Evolutionary conservation across 345 rosid genomes (phyloP).

Genomic region (Euphorbia lathyris): DNA sequence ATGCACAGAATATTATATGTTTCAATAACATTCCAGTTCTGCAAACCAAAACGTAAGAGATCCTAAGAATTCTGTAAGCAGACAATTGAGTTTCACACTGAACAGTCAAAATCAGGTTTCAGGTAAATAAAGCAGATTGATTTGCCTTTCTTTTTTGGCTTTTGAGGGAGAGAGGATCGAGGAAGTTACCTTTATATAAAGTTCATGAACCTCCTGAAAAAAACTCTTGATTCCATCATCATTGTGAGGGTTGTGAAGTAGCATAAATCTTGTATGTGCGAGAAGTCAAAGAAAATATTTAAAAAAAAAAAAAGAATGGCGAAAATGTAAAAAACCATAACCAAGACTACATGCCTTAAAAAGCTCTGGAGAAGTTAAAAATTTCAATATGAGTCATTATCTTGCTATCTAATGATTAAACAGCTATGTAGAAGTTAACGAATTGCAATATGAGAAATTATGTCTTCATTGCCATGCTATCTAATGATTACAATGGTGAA

Average conservation of each 20-base stretch:
- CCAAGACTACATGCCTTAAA: neutral
- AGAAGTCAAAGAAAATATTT: constrained; percentile 44
- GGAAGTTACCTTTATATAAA: constrained; percentile 55
- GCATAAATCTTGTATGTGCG: constrained; percentile 85
- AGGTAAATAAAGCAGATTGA: neutral
- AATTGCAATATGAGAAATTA: neutral
- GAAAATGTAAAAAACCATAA: neutral
- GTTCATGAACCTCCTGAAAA: constrained; percentile 82
- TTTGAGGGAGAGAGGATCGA: neutral
- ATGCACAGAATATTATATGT: neutral
- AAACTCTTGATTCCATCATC: constrained; percentile 98
- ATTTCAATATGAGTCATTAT: neutral
- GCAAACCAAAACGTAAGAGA: neutral
- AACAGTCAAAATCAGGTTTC: neutral
- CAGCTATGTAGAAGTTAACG: neutral
- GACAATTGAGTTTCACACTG: neutral
- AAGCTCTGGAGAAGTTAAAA: neutral
- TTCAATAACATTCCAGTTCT: neutral
- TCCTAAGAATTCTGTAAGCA: neutral
- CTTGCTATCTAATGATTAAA: neutral
- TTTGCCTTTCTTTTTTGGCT: neutral
- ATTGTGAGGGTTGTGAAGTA: constrained; percentile 92
- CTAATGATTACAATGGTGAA: neutral
- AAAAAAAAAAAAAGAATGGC: neutral
- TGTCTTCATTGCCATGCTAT: neutral